Evolutionary conservation across 202 grass and related monocot species (phyloP), one percentile per base, ranked within the genome.

Genomic region (Elaeis oleifera): DNA sequence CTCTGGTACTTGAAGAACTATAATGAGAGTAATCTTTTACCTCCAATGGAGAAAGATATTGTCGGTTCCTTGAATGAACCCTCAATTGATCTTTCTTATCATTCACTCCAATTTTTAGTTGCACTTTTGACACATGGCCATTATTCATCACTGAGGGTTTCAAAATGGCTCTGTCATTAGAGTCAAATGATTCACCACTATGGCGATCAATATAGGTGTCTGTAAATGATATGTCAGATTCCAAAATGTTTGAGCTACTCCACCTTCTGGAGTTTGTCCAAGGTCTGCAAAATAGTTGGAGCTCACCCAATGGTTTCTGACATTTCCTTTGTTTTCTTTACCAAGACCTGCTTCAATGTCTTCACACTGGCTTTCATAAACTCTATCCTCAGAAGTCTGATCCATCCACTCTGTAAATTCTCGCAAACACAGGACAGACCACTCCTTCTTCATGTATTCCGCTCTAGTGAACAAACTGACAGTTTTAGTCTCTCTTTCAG

Each of bases 401-500:
- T 97, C 82, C 84, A 97, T 83, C 75, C 74, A 97, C 65, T 97
- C 82, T 67, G 91, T 85, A 73, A 97, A 97, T 79, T 97, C 92
- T 68, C 74, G 75, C 18, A 97, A 57, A 87, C 92, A 97, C 77
- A 81, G 39, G 64, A 69, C 76, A 49, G 92, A 89, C 57, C 72
- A 80, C 63, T 97, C 69, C 68, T 91, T 97, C 76, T 97, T 91
- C 79, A 97, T 75, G 59, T 84, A 66, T 83, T 89, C 88, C 64
- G 84, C 88, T 49, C 73, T 84, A 60, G 76, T 91, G 65, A 92
- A 91, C 74, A 89, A 77, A n/a, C 60, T 80, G 65, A 67, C 63
- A 68, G 90, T 84, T 76, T 76, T 82, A 14, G 70, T 55, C 57
- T 90, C 91, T 70, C 68, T 69, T 50, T 88, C 79, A 73, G 70